Evolutionary conservation across 1,284 basidiomycete species (phyloP), one percentile per base, ranked within the genome.

Genomic region (Grifola frondosa): DNA sequence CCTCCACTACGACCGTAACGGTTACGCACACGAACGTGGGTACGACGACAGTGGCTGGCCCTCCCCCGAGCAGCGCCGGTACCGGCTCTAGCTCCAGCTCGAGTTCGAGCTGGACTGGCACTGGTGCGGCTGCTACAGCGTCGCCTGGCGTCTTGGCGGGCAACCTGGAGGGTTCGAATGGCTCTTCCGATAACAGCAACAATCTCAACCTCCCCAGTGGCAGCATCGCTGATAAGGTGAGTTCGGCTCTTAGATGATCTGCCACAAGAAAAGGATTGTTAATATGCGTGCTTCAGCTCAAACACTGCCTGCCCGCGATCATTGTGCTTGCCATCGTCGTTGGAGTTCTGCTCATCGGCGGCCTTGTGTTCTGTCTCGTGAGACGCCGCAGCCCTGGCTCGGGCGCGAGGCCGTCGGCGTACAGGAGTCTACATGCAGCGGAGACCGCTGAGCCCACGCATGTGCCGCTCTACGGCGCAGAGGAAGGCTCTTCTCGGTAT

Each of bases 261-360:
- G 29, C 9, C n/a, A 19, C 6, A 28, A 17, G 13, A 16, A 3
- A 16, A 6, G 15, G 11, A 4, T 32, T n/a, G 23, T 45, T 28
- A 37, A 33, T 12, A 19, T 12, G 7, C 24, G 8, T 10, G 6
- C 12, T 23, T 9, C 16, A 60, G 56, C 48, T 59, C 37, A 49
- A 57, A 31, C 54, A 55, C 34, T 61, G 53, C 47, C 35, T 56
- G 40, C 54, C 53, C 33, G 49, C 57, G 19, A 56, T 60, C 48
- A 50, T 61, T 44, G 50, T 56, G 12, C 42, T 53, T 24, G 46
- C 47, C 2, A 42, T 49, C 30, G 21, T 59, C 11, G 34, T 50
- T 35, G 54, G 40, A 1, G 24, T 57, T 22, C 39, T 53, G 15
- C 19, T 49, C 29, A 32, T 61, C 32, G 53, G 46, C 11, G 41